phyloP scores from a whole-genome alignment of 768 basidiomycete species.

The Lanmaoa pseudosensibilis region DNA sequence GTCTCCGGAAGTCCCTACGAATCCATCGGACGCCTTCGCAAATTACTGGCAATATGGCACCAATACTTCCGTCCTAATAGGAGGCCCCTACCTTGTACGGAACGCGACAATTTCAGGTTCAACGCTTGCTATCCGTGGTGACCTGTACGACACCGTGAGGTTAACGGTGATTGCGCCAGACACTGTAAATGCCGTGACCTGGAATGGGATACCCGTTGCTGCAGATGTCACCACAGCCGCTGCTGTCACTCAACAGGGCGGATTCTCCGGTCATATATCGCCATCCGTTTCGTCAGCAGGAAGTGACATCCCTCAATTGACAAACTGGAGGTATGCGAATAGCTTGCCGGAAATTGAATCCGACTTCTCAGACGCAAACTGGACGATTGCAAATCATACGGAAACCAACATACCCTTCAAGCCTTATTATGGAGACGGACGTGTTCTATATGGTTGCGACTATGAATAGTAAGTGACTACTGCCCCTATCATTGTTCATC shows the following conservation, averaged over 20 bases:
- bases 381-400: constrained; percentile 70
- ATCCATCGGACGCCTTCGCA: constrained; percentile 41
- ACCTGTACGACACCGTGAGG: constrained; percentile 57
- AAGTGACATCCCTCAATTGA: constrained; percentile 49
- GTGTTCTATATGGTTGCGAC: constrained; percentile 83
- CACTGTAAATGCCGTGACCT: constrained; percentile 52
- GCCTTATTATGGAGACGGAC: constrained; percentile 71
- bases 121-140: constrained; percentile 63
- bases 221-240: constrained; percentile 36
- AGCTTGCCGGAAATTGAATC: constrained; percentile 68
- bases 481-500: constrained; percentile 4
- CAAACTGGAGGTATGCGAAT: constrained; percentile 73
- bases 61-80: constrained; percentile 64
- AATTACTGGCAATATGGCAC: constrained; percentile 76
- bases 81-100: constrained; percentile 66
- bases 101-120: constrained; percentile 48
- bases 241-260: constrained; percentile 37
- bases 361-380: constrained; percentile 59
- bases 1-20: constrained; percentile 60
- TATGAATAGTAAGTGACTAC: constrained; percentile 68
- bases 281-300: constrained; percentile 30
- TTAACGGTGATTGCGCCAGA: constrained; percentile 67
- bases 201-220: constrained; percentile 61
- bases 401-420: constrained; percentile 70
- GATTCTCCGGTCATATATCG: constrained; percentile 49